A percentile compares a stretch with the other conserved stretches of the same genome.
Evolutionary conservation across 306 rosid species (phyloP).

Genomic region (Gastrolobium villosum): DNA sequence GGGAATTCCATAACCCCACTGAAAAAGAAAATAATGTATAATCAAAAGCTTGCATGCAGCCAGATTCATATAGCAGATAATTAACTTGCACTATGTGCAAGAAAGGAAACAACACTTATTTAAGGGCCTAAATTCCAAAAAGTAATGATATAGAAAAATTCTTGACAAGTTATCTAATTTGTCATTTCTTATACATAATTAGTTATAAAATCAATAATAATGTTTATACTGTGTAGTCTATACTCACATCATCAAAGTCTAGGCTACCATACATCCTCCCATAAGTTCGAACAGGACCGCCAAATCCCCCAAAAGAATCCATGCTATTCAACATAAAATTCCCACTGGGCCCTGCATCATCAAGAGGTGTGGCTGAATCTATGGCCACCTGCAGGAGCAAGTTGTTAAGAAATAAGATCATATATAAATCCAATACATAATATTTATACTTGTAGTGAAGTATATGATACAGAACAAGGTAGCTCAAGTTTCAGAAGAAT

Average conservation of each 20-base stretch:
- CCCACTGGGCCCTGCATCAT: constrained; percentile 84
- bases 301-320: constrained; percentile 77
- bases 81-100: neutral
- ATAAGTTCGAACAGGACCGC: constrained; percentile 88
- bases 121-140: constrained; percentile 13
- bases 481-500: constrained; percentile 26
- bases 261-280: constrained; percentile 95
- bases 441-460: neutral
- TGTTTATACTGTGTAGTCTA: neutral
- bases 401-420: constrained; percentile 16
- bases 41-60: constrained; percentile 27
- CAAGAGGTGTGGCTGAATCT: constrained; percentile 93
- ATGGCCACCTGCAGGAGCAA: constrained; percentile 63
- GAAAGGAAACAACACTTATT: neutral
- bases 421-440: neutral
- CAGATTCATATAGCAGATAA: constrained; percentile 11
- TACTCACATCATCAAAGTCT: constrained; percentile 91
- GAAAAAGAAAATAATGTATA: constrained; percentile 47
- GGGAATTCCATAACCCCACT: constrained; percentile 95
- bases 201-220: constrained; percentile 23
- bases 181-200: neutral
- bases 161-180: neutral
- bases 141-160: constrained; percentile 15
- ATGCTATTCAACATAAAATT: constrained; percentile 67
- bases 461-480: constrained; percentile 10